Evolutionary conservation across 768 basidiomycete species (phyloP).

Genomic region (Termitomyces sp.): DNA sequence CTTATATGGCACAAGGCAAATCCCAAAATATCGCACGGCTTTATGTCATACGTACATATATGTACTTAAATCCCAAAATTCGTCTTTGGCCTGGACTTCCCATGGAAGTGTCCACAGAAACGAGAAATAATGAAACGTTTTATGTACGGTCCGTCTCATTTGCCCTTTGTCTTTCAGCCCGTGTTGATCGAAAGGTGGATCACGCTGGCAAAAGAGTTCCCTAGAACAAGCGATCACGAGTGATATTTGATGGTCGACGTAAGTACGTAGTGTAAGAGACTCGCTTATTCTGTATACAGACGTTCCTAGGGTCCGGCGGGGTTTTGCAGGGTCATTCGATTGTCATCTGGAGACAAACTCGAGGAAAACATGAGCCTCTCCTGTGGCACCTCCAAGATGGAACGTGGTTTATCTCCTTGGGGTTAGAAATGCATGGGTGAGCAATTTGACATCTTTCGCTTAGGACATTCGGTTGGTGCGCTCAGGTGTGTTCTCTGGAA

Average conservation of each 20-base stretch:
- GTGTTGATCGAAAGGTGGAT: neutral
- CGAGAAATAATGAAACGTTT: neutral
- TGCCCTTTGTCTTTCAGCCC: neutral
- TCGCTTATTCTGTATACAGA: neutral
- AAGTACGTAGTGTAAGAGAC: neutral
- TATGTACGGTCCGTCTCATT: neutral
- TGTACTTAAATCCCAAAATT: too few relatives aligned
- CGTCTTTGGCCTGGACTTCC: too few relatives aligned
- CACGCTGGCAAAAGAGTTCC: neutral
- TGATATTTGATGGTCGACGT: neutral
- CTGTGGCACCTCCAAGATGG: too few relatives aligned
- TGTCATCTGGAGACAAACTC: neutral
- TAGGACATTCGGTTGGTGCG: neutral
- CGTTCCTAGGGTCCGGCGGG: neutral
- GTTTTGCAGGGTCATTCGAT: neutral
- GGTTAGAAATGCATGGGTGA: neutral
- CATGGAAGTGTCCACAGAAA: neutral
- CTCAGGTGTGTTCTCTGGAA: neutral
- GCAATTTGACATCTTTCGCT: neutral
- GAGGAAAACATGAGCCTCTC: neutral
- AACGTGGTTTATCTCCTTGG: neutral
- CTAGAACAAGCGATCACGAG: neutral
- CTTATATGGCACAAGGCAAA: neutral
- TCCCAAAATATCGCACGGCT: neutral
- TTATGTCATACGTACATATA: neutral